Evolutionary conservation across 306 rosid species (phyloP), one percentile per base, ranked within the genome.

Genomic region (Cicer pinnatifidum): DNA sequence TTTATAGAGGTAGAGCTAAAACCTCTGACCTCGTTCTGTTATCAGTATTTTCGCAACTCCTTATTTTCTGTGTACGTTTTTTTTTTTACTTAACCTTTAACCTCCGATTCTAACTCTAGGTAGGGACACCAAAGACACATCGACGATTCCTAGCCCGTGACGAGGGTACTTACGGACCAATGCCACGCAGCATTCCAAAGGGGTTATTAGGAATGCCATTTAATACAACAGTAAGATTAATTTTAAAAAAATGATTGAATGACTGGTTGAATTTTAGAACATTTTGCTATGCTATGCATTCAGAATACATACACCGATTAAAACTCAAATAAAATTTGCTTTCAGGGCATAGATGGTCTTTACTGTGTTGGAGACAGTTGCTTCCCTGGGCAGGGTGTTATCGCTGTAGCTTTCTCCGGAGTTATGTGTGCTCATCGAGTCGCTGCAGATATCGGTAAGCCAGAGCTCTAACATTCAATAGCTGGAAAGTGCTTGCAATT

Each of bases 291-390:
- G 58, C 66, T 69, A 57, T 71, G 57, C 67, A 38, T 72, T 63
- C 51, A 9, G 74, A 72, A 11, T 65, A 75, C 35, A 23, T 45
- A 19, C 63, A 75, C 72, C 67, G 60, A 80, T 59, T 39, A 38
- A 70, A 71, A 56, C 23, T 35, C 57, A 41, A 46, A 81, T 71
- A 59, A 71, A 85, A 64, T 19, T 66, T 5, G 28, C 77, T 69
- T 82, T 82, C 94, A 94, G 99, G 82, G 89, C 33, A 84, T 91
- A 77, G 87, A 86, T 71, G 92, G 97, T 76, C 91, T 93, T 69
- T 94, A 94, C 80, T 91, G 99, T 82, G 99, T 91, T 67, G 99
- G 99, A 65, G 99, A 94, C 84, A 91, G 99, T 83, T 94, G 97
- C 87, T 94, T 94, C 83, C 97, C 99, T 0, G 97, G 99, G n/a